phyloP scores from a whole-genome alignment of 2,329 filamentous ascomycete genomes.

The Diaporthe destruens region DNA sequence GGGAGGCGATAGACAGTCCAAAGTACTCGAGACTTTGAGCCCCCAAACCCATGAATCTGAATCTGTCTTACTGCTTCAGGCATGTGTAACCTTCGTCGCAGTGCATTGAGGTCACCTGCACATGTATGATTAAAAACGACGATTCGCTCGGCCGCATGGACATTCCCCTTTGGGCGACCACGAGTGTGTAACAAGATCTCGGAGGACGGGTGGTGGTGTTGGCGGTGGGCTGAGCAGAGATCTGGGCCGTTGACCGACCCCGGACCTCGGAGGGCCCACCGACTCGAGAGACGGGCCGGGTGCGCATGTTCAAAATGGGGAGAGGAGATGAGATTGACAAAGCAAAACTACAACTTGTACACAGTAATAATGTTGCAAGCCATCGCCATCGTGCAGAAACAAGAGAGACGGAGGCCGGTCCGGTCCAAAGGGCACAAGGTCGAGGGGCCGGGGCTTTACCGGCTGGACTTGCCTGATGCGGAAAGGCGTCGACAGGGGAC shows the following conservation, averaged over 20 bases:
- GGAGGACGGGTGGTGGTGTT: background rate
- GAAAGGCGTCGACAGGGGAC: constrained; percentile 28
- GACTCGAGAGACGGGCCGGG: constrained; percentile 16
- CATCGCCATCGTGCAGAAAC: background rate
- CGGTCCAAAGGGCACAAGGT: constrained; percentile 8
- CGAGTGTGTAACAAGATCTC: constrained; percentile 11
- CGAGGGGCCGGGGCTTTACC: constrained; percentile 20
- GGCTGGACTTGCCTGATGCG: constrained; percentile 40
- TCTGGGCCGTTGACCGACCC: constrained; percentile 32
- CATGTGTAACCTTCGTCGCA: constrained; percentile 27
- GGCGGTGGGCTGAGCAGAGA: constrained; percentile 9
- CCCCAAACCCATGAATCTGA: background rate
- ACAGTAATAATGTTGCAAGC: background rate
- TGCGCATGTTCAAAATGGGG: background rate
- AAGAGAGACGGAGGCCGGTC: constrained; percentile 25
- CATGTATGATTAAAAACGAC: background rate
- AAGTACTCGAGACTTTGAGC: constrained; percentile 29
- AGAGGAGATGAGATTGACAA: constrained; percentile 23
- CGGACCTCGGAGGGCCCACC: constrained; percentile 16
- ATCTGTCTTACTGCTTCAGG: constrained; percentile 15
- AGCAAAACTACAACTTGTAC: background rate
- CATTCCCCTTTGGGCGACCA: constrained; percentile 39
- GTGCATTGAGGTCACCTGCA: constrained; percentile 26
- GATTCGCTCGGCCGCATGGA: constrained; percentile 35
- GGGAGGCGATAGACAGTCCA: background rate